Conservation (phyloP, 805 yeast genomes). For the Limtongozyma cylindracea region DNA sequence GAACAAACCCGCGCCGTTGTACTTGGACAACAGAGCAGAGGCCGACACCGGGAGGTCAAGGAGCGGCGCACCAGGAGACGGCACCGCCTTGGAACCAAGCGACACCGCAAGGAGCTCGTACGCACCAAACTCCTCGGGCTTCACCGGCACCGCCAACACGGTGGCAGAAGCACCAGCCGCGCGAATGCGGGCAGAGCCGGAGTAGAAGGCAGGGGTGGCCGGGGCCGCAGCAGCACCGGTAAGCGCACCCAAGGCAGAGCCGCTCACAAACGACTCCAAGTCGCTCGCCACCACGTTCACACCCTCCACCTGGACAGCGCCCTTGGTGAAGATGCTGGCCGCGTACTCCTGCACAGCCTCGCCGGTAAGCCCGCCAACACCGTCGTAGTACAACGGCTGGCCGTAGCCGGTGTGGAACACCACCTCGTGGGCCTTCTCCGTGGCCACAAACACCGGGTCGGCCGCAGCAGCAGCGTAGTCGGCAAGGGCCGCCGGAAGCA, state of each 20-base stretch:
- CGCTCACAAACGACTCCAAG: constrained; percentile 37
- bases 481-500: constrained; percentile 48
- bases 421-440: constrained; percentile 55
- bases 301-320: constrained; percentile 48
- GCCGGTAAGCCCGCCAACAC: constrained; percentile 22
- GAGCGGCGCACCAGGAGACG: constrained; percentile 26
- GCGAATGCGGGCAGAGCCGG: constrained; percentile 47
- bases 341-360: constrained; percentile 51
- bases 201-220: constrained; percentile 18
- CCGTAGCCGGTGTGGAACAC: constrained; percentile 82
- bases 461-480: constrained; percentile 28
- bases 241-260: constrained; percentile 36
- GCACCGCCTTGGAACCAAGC: constrained; percentile 29
- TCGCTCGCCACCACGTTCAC: constrained; percentile 53
- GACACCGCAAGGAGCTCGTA: constrained; percentile 50
- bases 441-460: constrained; percentile 30
- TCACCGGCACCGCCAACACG: constrained; percentile 60
- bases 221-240: constrained; percentile 19
- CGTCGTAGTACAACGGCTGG: constrained; percentile 54
- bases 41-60: constrained; percentile 20
- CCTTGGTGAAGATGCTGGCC: constrained; percentile 35
- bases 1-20: constrained; percentile 65
- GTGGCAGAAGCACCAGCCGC: constrained; percentile 42
- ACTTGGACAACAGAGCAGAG: constrained; percentile 28
- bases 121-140: constrained; percentile 32